These are phyloP conservation scores for Tolypocladium sp. DNA, from an alignment of 2,329 filamentous ascomycete genomes.

Conservation along the genomic window DNA sequence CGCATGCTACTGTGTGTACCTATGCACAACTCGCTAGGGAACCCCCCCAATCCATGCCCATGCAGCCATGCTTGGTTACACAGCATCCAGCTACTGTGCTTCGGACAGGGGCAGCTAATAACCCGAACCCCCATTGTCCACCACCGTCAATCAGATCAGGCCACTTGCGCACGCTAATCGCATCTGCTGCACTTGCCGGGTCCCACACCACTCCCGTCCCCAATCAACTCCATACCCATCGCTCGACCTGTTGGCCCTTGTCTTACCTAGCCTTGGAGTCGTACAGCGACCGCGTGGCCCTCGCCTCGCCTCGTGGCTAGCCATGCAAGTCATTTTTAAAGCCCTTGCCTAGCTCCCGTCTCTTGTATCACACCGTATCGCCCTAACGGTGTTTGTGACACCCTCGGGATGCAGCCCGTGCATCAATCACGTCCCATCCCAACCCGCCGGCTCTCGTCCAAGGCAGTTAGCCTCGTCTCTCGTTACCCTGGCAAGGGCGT, in stretches of 20 bases:
- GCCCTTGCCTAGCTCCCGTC: constrained; percentile 4
- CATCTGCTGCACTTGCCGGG: neutral
- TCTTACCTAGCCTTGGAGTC: neutral
- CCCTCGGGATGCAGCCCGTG: neutral
- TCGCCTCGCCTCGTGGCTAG: neutral
- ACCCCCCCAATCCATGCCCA: neutral
- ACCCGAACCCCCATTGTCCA: too few relatives aligned
- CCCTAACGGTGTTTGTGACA: neutral
- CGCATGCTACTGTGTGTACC: too few relatives aligned
- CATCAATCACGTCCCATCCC: neutral
- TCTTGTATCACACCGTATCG: neutral
- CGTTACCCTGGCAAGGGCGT: neutral
- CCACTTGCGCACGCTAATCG: neutral
- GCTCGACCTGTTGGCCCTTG: neutral
- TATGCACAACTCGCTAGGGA: too few relatives aligned
- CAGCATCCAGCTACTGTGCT: too few relatives aligned
- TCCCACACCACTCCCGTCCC: neutral
- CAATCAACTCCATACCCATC: neutral
- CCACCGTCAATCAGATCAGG: neutral
- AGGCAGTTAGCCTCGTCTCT: neutral
- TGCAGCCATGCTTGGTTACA: neutral
- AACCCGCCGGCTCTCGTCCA: neutral
- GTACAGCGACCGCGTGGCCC: neutral
- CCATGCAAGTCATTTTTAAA: constrained; percentile 3
- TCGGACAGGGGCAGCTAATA: too few relatives aligned